Conservation (phyloP, 2,329 filamentous ascomycete species). For the Paracoccidioides lutzii region DNA sequence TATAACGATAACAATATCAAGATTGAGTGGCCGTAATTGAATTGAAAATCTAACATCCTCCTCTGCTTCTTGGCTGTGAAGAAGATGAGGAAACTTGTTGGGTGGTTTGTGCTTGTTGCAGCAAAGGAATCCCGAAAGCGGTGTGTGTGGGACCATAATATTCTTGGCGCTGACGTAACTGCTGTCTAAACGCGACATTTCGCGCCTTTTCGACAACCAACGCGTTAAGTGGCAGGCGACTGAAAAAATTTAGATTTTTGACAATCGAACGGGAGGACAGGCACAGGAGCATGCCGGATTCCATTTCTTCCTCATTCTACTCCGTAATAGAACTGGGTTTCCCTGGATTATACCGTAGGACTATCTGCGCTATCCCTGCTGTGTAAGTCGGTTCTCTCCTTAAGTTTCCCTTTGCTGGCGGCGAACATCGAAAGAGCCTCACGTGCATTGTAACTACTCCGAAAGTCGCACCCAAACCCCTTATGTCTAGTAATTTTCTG, state of each 20-base stretch:
- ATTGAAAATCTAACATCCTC: too few species aligned
- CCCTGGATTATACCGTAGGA: background rate
- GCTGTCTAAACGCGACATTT: background rate
- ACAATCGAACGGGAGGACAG: background rate
- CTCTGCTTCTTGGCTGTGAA: too few species aligned
- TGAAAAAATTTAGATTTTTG: background rate
- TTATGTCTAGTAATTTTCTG: background rate
- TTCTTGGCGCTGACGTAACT: slow-evolving; percentile 4
- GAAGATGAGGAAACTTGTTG: too few species aligned
- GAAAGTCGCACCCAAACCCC: too few species aligned
- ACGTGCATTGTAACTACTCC: too few species aligned
- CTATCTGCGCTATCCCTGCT: background rate
- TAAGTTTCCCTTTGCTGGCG: too few species aligned
- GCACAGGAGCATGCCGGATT: background rate
- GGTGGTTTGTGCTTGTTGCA: too few species aligned
- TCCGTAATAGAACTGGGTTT: background rate
- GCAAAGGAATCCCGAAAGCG: too few species aligned
- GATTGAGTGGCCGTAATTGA: too few species aligned
- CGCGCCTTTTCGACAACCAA: background rate
- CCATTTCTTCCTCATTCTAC: background rate
- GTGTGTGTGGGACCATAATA: background rate
- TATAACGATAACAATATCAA: too few species aligned
- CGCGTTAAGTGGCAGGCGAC: slow-evolving; percentile 12
- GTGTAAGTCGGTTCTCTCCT: background rate
- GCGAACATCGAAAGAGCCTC: too few species aligned